Evolutionary conservation across 371 early-diverging fungal genomes (phyloP).

Genomic region (Actinomortierella wolfii): DNA sequence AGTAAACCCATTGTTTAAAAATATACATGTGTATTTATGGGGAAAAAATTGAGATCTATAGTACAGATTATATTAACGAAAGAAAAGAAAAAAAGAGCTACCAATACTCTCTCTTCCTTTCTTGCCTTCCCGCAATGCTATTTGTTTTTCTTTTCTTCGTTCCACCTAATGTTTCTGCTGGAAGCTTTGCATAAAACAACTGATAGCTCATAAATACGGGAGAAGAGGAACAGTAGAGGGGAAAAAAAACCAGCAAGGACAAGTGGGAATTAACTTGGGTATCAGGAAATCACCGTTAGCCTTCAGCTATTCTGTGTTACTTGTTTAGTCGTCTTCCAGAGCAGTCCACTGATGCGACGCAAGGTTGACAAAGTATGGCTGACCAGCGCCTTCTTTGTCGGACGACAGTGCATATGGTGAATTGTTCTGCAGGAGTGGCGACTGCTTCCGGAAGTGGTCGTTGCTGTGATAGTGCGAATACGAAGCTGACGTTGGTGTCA

Average conservation of each 20-base stretch:
- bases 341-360: too few relatives aligned
- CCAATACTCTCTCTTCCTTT: neutral
- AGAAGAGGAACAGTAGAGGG: neutral
- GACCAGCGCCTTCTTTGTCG: slow-evolving; percentile 25
- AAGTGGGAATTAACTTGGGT: neutral
- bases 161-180: too few relatives aligned
- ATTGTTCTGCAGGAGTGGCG: slow-evolving; percentile 88
- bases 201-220: neutral
- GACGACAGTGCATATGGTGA: slow-evolving; percentile 64
- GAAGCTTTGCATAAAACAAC: neutral
- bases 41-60: neutral
- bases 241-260: neutral
- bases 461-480: slow-evolving; percentile 78
- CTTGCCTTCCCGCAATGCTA: neutral
- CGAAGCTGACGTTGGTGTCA: slow-evolving; percentile 90
- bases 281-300: neutral
- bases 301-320: neutral
- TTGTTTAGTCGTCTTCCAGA: neutral
- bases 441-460: slow-evolving; percentile 88
- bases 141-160: slow-evolving; percentile 2
- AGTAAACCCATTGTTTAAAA: too few relatives aligned
- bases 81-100: neutral
- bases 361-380: slow-evolving; percentile 15
- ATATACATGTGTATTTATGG: neutral
- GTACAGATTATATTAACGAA: neutral